Percentiles rank a stretch among this genome's conserved stretches.
These are phyloP conservation scores for Hymenoscyphus salicellus DNA, from an alignment of 2,329 filamentous ascomycete genomes.

Conservation along the genomic window DNA sequence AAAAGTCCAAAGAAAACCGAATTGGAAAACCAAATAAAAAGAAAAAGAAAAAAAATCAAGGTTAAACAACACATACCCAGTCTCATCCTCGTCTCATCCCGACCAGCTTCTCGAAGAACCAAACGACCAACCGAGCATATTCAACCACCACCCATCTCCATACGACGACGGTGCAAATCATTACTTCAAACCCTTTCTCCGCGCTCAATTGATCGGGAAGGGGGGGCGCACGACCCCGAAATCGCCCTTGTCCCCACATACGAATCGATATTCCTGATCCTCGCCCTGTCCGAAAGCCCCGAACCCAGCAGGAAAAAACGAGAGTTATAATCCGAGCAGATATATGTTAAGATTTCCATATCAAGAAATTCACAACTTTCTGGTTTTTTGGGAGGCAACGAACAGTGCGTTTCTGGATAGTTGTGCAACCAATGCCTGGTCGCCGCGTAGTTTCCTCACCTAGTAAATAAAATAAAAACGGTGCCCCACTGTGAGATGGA, in stretches of 20 bases:
- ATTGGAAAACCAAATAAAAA: background rate
- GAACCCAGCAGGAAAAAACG: background rate
- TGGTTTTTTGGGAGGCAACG: background rate
- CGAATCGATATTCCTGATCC: slow-evolving; percentile 1
- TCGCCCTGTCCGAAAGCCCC: background rate
- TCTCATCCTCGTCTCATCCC: background rate
- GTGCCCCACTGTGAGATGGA: too few species aligned
- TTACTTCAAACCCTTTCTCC: background rate
- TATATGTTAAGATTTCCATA: background rate
- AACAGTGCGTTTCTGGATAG: background rate
- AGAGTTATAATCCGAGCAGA: background rate
- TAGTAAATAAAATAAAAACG: too few species aligned
- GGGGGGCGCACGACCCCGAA: background rate
- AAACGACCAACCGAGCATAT: background rate
- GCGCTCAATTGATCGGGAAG: background rate
- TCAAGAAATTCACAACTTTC: background rate
- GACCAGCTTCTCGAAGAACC: background rate
- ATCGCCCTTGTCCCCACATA: background rate
- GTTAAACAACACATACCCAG: background rate
- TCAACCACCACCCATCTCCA: background rate
- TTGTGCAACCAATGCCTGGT: background rate
- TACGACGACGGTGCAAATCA: background rate
- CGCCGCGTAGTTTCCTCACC: too few species aligned
- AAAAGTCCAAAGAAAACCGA: background rate
- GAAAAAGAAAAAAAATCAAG: background rate